phyloP scores from a whole-genome alignment of 305 asterid genomes.

The Caryopteris hybrid region DNA sequence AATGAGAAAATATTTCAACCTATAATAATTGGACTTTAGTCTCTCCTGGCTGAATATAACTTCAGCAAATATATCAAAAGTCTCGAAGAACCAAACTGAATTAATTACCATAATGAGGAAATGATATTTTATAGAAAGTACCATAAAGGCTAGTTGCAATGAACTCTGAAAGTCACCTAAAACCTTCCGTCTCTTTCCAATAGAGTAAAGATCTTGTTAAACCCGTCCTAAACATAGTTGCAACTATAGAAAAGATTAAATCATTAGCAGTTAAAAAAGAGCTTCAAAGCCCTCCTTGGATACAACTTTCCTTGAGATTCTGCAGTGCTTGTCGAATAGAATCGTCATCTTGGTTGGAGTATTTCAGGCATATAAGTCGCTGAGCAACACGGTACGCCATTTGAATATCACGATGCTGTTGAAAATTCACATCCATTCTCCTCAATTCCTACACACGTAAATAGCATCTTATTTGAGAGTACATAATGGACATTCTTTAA shows the following conservation, averaged over 20 bases:
- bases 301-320: constrained; percentile 56
- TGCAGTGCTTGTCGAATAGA: constrained; percentile 73
- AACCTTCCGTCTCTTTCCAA: neutral
- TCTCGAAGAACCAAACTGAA: too few relatives aligned
- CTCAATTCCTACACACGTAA: constrained; percentile 50
- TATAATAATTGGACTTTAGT: too few relatives aligned
- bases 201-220: neutral
- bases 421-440: constrained; percentile 52
- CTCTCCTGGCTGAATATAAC: too few relatives aligned
- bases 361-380: constrained; percentile 78
- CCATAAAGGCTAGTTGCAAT: neutral
- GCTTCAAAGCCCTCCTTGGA: constrained; percentile 41
- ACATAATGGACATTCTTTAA: too few relatives aligned
- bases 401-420: constrained; percentile 49
- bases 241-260: neutral
- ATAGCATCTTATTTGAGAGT: too few relatives aligned
- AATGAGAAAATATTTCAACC: too few relatives aligned
- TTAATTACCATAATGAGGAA: too few relatives aligned
- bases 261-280: neutral
- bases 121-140: too few relatives aligned
- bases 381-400: constrained; percentile 74
- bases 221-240: neutral
- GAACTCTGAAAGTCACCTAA: neutral
- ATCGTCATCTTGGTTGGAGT: constrained; percentile 76
- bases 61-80: too few relatives aligned